These are phyloP conservation scores for Entoloma clypeatum DNA, from an alignment of 1,284 basidiomycete genomes.

Conservation along the genomic window DNA sequence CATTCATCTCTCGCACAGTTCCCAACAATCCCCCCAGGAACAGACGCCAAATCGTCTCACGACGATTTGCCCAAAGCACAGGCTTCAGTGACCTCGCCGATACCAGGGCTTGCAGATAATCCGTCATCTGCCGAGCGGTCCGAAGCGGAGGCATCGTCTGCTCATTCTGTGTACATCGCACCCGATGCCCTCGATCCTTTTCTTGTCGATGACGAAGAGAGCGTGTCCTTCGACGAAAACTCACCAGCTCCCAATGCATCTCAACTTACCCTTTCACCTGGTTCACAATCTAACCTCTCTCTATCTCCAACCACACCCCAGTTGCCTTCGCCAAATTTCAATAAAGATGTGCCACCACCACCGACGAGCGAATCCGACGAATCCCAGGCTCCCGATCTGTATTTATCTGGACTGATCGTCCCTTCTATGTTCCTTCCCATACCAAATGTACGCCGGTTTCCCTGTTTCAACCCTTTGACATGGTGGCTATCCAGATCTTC, in stretches of 20 bases:
- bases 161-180: slow-evolving; percentile 34
- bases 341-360: slow-evolving; percentile 46
- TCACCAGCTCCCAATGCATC: slow-evolving; percentile 26
- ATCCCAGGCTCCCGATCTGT: slow-evolving; percentile 49
- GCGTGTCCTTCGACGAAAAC: slow-evolving; percentile 26
- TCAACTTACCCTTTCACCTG: slow-evolving; percentile 28
- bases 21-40: no score
- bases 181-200: slow-evolving; percentile 56
- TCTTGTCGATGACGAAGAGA: slow-evolving; percentile 46
- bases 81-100: not conserved
- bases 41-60: not conserved
- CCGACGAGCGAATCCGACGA: slow-evolving; percentile 44
- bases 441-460: slow-evolving; percentile 71
- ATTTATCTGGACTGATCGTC: slow-evolving; percentile 55
- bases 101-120: slow-evolving; percentile 5
- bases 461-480: slow-evolving; percentile 42
- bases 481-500: slow-evolving; percentile 57
- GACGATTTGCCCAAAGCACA: not conserved
- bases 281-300: slow-evolving; percentile 30
- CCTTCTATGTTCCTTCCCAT: slow-evolving; percentile 80
- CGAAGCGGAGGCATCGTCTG: slow-evolving; percentile 21
- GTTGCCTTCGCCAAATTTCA: slow-evolving; percentile 29
- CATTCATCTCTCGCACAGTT: no score
- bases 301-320: slow-evolving; percentile 17
- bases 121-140: slow-evolving; percentile 7